Evolutionary conservation across 2,329 filamentous ascomycete genomes (phyloP), one percentile per base, ranked within the genome.

Genomic region (Diplodia scrobiculata): DNA sequence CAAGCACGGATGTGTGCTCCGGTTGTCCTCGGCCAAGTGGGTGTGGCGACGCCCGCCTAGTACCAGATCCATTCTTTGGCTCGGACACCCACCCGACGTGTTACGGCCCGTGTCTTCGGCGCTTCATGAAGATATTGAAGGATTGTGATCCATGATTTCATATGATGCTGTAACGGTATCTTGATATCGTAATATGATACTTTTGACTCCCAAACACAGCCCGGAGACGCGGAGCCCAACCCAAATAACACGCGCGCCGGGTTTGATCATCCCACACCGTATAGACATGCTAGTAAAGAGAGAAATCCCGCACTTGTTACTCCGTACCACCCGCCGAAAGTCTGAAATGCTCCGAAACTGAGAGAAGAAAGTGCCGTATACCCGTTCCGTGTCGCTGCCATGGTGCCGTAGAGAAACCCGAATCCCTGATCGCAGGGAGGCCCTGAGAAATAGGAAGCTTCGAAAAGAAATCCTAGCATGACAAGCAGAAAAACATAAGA

Each of bases 151-250:
- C 45, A 50, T 62, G 27, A 50, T 62, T 62, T 62, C 58, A 62
- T 62, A 62, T 62, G 58, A 62, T 62, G 58, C 58, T 62, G 58
- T 62, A 62, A 62, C 41, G 41, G 58, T 62, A 62, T 62, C 58
- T 50, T 62, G 58, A 62, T 62, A 62, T 62, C 58, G 58, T 62
- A n/a, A 62, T 62, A 38, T 62, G 58, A 62, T 62, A 62, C 58
- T 62, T 62, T 62, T 62, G 58, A 50, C 41, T 50, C 29, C 58
- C 58, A 62, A 62, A 62, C 58, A 50, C 58, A 62, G 58, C 58
- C 41, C 27, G n/a, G 41, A 50, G 9, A 45, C 58, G 27, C 29
- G 52, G 52, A n/a, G 29, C 45, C 58, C 58, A 62, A 14, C 41
- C 58, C 41, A 48, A 62, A 62, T 62, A 50, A 50, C 58, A 45